Evolutionary conservation across 179 eudicot species (phyloP), one percentile per base, ranked within the genome.

Genomic region (Amaranthus tricolor): DNA sequence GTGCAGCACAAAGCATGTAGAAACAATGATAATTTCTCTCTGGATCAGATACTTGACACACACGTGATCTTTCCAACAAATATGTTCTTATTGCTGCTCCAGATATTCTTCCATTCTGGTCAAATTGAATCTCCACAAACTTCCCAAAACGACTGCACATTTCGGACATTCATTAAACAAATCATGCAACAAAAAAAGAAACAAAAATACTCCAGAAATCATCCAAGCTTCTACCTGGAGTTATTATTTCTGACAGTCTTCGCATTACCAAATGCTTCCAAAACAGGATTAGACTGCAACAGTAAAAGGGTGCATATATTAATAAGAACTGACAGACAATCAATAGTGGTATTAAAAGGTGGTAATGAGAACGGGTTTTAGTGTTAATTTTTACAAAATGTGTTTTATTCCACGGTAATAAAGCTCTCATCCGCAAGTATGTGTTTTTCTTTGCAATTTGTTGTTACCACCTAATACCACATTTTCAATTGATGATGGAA

Each of bases 21-120:
- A 95, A 95, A 87, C 98, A 95, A 76, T 95, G 98, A 85, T 95
- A 93, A 82, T 95, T 95, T 82, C 99, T 84, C 88, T 95, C 99
- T 9, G 98, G 99, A 79, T 95, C 98, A 56, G 99, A 95, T 61
- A 89, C 73, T 88, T 95, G 99, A 80, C 99, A 95, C 78, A 95
- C 99, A 70, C 99, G 99, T 80, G 98, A 95, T 71, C 98, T 86
- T 84, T 95, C 99, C 77, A 95, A 83, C 81, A 95, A 78, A 82
- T 95, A 95, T 67, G 99, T 95, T 84, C 99, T 84, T 44, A 95
- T 88, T 64, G 98, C 99, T 57, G 99, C 99, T 77, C 98, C 98
- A 31, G 99, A 91, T 80, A 95, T 95, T 71, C 89, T 88, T 72
- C 99, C 98, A 50, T 68, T 87, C 74, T 82, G 83, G 77, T 95